Evolutionary conservation across 768 basidiomycete species (phyloP).

Genomic region (Amanita jacksonii): DNA sequence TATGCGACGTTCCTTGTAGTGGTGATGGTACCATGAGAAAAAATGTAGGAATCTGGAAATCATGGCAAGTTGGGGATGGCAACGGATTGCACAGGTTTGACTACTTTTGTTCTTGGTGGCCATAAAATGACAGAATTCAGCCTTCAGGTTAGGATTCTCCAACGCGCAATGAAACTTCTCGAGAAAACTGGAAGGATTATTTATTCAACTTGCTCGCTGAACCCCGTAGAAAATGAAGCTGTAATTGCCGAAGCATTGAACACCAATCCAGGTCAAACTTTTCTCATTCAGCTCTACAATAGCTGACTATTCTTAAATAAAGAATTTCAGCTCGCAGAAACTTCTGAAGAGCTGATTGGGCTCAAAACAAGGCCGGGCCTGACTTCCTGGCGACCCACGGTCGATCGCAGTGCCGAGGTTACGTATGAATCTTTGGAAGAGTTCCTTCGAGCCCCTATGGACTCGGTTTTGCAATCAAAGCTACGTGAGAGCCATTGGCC

Average conservation of each 20-base stretch:
- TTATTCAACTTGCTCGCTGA: constrained; percentile 96
- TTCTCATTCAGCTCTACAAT: background rate
- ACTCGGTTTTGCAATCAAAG: constrained; percentile 45
- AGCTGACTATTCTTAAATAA: background rate
- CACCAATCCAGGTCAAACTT: constrained; percentile 47
- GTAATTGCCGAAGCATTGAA: constrained; percentile 82
- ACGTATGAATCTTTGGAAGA: constrained; percentile 53
- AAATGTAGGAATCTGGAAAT: constrained; percentile 91
- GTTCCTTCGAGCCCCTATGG: constrained; percentile 41
- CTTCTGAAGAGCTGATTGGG: constrained; percentile 59
- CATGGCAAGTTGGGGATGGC: constrained; percentile 82
- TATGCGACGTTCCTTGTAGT: constrained; percentile 96
- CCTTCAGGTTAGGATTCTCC: constrained; percentile 85
- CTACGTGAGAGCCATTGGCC: constrained; percentile 77
- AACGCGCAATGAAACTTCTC: constrained; percentile 88
- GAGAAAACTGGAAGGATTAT: constrained; percentile 80
- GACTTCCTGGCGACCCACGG: constrained; percentile 67
- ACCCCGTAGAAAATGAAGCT: constrained; percentile 96
- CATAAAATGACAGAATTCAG: constrained; percentile 28
- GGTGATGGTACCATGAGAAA: constrained; percentile 96
- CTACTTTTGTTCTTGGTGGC: constrained; percentile 6
- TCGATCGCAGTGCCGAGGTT: constrained; percentile 39
- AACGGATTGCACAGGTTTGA: constrained; percentile 79
- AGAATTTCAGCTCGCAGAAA: constrained; percentile 78
- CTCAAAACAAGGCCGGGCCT: constrained; percentile 72